phyloP scores from a whole-genome alignment of 2,329 filamentous ascomycete species.

The Rasamsonia emersonii region DNA sequence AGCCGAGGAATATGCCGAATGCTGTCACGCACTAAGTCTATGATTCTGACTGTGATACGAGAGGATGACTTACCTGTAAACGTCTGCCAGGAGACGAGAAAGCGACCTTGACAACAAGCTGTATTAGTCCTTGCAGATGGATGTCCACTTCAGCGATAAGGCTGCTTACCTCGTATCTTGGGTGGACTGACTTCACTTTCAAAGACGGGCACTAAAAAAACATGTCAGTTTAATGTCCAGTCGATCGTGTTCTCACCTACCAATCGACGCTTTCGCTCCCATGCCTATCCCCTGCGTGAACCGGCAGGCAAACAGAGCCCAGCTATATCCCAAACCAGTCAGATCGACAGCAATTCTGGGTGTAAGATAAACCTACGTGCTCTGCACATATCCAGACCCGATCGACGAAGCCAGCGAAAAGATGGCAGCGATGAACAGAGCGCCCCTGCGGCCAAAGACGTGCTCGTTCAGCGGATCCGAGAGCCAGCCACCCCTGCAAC shows the following conservation, averaged over 20 bases:
- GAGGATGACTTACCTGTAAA: conserved; percentile 9
- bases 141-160: too few species aligned
- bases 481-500: conserved; percentile 16
- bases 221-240: too few species aligned
- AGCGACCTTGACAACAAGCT: conserved; percentile 9
- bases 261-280: conserved; percentile 23
- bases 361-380: conserved; percentile 12
- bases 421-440: conserved; percentile 20
- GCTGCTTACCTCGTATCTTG: conserved; percentile 9
- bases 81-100: conserved; percentile 12
- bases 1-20: conserved; percentile 10
- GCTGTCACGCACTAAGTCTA: conserved; percentile 2
- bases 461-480: conserved; percentile 24
- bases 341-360: not conserved
- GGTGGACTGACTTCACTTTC: conserved; percentile 18
- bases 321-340: not conserved
- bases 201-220: conserved; percentile 20
- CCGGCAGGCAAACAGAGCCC: conserved; percentile 18
- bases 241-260: not conserved
- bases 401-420: conserved; percentile 21
- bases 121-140: too few species aligned
- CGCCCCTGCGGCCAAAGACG: conserved; percentile 16
- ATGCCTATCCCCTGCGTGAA: conserved; percentile 25
- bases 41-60: not conserved
- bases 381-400: conserved; percentile 17